Evolutionary conservation across 192 early-diverging fungal genomes (phyloP), one percentile per base, ranked within the genome.

Genomic region (Obelidium mucronatum): DNA sequence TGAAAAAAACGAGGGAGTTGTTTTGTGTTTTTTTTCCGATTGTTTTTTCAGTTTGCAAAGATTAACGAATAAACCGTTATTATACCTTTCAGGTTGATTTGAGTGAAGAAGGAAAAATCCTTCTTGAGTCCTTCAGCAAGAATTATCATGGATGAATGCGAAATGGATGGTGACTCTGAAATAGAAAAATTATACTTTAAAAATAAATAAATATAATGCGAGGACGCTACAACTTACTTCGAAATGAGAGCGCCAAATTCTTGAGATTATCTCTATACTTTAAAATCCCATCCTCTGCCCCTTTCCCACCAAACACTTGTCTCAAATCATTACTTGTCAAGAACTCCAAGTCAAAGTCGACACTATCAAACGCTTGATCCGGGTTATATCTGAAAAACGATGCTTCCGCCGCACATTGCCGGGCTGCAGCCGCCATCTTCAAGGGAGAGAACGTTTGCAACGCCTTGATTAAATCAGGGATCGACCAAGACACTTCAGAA

Each of bases 391-490:
- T 60, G 28, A 63, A 63, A 40, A 74, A 74, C 13, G 37, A 44
- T 1, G 56, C 56, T 35, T 74, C 72, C 2, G 40, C 51, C 11
- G 33, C 42, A 35, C 72, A 74, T 33, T 63, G 72, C 1, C 26
- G 11, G n/a, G 72, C 72, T 28, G 59, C 72, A 40, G 33, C 60
- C 26, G 40, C 48, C 6, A 40, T 24, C 33, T 62, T 17, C n/a
- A 62, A n/a, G 5, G 72, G 40, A 2, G 3, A 11, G 59, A 28
- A 74, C 0, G 72, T 62, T n/a, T 60, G 40, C 22, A 74, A 39
- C 26, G 72, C 72, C 40, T 62, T 60, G 39, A 74, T 74, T 3
- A 54, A 44, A 26, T 74, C 72, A 24, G 72, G 72, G 22, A 74
- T 74, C 13, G 28, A 22, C 72, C 72, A 74, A 33, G 58, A 62